Evolutionary conservation across 164 flowering plant genomes (phyloP).

Genomic region (Malania oleifera): DNA sequence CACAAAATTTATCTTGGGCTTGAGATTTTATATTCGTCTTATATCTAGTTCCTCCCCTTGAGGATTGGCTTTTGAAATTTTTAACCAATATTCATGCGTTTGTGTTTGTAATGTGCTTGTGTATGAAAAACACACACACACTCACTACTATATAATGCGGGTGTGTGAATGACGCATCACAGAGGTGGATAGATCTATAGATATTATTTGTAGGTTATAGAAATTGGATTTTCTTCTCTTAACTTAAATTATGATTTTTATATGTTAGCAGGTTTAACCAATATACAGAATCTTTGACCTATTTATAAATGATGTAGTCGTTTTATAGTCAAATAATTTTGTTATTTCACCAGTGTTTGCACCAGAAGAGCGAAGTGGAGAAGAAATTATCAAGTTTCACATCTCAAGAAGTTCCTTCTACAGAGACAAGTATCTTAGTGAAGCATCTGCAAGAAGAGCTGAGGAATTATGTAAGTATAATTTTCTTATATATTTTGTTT

Average conservation of each 20-base stretch:
- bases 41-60: not conserved
- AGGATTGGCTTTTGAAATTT: not conserved
- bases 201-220: no score
- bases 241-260: not conserved
- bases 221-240: not conserved
- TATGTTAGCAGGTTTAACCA: not conserved
- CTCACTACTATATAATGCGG: no score
- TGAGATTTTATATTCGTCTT: no score
- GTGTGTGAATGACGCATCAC: no score
- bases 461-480: slow-evolving; percentile 57
- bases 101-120: slow-evolving; percentile 1
- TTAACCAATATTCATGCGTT: not conserved
- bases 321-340: no score
- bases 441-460: slow-evolving; percentile 90
- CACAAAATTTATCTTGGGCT: no score
- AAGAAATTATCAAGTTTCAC: slow-evolving; percentile 35
- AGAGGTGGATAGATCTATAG: no score
- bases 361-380: slow-evolving; percentile 62
- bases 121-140: no score
- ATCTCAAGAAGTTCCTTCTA: slow-evolving; percentile 37
- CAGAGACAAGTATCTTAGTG: slow-evolving; percentile 51
- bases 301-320: no score
- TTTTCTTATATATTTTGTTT: slow-evolving; percentile 9
- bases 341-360: slow-evolving; percentile 55
- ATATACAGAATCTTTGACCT: no score